These are phyloP conservation scores for Aspergillus quadricinctus DNA, from an alignment of 2,329 filamentous ascomycete species.

Conservation along the genomic window DNA sequence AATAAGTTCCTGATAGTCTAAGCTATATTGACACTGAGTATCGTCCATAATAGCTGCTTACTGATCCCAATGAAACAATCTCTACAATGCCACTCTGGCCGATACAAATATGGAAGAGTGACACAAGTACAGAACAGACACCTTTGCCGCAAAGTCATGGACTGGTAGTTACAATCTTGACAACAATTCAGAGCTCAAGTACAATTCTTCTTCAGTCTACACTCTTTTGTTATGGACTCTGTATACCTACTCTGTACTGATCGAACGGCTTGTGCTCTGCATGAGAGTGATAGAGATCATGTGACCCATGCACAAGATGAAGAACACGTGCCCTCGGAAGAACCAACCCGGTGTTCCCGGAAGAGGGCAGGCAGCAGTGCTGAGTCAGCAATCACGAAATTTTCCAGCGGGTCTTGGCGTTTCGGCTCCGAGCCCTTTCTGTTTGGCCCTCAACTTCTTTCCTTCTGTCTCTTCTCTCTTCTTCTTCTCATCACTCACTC, in stretches of 20 bases:
- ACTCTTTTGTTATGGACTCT: background rate
- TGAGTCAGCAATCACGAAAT: background rate
- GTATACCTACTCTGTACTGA: background rate
- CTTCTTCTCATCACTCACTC: background rate
- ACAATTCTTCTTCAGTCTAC: background rate
- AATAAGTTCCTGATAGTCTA: background rate
- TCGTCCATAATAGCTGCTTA: background rate
- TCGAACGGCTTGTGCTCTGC: background rate
- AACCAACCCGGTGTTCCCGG: background rate
- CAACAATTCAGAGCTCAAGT: background rate
- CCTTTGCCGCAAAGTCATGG: background rate
- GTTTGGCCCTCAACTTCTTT: slow-evolving; percentile 20
- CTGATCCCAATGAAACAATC: background rate
- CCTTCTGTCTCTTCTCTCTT: slow-evolving; percentile 12
- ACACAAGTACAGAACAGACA: background rate
- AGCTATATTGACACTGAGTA: background rate
- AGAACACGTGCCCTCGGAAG: slow-evolving; percentile 3
- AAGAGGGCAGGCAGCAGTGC: background rate
- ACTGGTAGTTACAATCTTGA: background rate
- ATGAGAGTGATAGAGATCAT: background rate
- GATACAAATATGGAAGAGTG: background rate
- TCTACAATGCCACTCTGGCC: background rate
- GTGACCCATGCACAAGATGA: background rate
- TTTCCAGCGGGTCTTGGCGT: slow-evolving; percentile 13
- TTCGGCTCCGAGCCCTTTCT: slow-evolving; percentile 21